Evolutionary conservation across 176 grass and related monocot genomes (phyloP).

Genomic region (Avena eriantha): DNA sequence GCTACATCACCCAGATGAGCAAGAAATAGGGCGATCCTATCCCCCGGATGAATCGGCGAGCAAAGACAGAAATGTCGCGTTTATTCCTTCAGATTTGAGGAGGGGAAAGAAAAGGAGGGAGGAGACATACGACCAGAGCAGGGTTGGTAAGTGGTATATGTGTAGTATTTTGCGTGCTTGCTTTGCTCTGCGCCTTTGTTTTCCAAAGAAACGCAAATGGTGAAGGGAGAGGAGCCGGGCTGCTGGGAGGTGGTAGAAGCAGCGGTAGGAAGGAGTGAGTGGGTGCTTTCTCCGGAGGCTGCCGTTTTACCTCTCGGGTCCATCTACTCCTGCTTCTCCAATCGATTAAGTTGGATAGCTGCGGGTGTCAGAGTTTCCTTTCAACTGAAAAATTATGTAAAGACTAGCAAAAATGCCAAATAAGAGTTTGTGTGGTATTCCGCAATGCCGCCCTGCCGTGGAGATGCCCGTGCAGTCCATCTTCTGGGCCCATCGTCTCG

Average conservation of each 20-base stretch:
- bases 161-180: conserved; percentile 32
- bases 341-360: too few relatives aligned
- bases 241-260: background rate
- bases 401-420: too few relatives aligned
- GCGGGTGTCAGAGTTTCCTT: too few relatives aligned
- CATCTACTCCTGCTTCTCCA: too few relatives aligned
- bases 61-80: background rate
- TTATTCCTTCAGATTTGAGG: conserved; percentile 34
- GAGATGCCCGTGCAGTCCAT: too few relatives aligned
- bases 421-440: too few relatives aligned
- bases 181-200: background rate
- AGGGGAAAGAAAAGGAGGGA: background rate
- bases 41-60: conserved; percentile 27
- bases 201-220: conserved; percentile 35
- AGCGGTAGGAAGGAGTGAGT: background rate
- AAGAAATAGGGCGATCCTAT: background rate
- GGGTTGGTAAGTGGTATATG: conserved; percentile 55
- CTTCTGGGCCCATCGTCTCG: too few relatives aligned
- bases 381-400: too few relatives aligned
- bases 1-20: conserved; percentile 29
- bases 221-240: background rate
- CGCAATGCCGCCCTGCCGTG: too few relatives aligned
- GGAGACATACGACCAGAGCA: conserved; percentile 20
- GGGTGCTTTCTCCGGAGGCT: background rate
- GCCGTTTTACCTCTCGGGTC: too few relatives aligned